phyloP scores from a whole-genome alignment of 345 rosid species.

The Aethionema arabicum region DNA sequence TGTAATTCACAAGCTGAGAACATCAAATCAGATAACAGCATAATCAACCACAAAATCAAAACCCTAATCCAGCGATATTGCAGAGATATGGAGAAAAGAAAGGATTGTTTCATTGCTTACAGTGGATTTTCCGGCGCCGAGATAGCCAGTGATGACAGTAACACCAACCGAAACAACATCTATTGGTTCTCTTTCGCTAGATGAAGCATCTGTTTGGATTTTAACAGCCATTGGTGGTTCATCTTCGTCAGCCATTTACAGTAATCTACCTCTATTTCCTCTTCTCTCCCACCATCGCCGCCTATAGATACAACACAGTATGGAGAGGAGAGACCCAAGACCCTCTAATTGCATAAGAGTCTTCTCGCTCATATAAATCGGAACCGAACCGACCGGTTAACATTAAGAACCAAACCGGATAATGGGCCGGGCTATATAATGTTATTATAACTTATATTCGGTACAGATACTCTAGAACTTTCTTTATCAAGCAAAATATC shows the following conservation, averaged over 20 bases:
- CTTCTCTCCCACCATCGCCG: background rate
- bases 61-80: background rate
- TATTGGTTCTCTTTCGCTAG: constrained; percentile 1
- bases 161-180: constrained; percentile 61
- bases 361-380: background rate
- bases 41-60: constrained; percentile 8
- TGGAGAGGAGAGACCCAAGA: too few relatives aligned
- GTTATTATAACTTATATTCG: too few relatives aligned
- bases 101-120: constrained; percentile 41
- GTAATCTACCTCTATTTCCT: background rate
- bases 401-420: too few relatives aligned
- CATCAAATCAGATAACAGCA: constrained; percentile 12
- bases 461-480: background rate
- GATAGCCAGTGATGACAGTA: constrained; percentile 87
- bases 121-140: constrained; percentile 95
- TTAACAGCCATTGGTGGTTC: constrained; percentile 75
- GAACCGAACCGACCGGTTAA: too few relatives aligned
- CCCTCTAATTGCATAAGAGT: background rate
- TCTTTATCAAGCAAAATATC: background rate
- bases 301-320: constrained; percentile 18
- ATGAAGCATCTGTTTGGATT: constrained; percentile 32
- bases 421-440: too few relatives aligned
- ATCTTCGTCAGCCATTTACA: constrained; percentile 59
- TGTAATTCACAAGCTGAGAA: constrained; percentile 72
- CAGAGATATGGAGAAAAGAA: background rate